Percentiles rank a stretch among this genome's conserved stretches.
Evolutionary conservation across 2,329 filamentous ascomycete species (phyloP).

Genomic region (Monilinia fructigena): DNA sequence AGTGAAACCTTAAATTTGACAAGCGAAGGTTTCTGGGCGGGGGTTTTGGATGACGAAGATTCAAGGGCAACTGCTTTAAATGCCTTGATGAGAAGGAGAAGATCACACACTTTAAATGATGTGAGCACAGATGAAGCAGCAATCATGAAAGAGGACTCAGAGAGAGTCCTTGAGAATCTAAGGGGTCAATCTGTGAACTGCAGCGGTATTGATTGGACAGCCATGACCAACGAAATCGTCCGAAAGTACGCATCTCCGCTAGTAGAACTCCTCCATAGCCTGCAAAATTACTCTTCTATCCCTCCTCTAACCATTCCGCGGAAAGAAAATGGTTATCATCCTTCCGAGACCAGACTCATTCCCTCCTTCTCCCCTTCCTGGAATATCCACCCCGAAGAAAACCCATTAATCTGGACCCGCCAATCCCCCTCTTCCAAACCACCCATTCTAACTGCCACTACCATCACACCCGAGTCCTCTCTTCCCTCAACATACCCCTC

Average conservation of each 20-base stretch:
- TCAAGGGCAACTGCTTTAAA: slow-evolving; percentile 39
- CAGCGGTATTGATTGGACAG: slow-evolving; percentile 47
- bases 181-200: slow-evolving; percentile 37
- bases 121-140: slow-evolving; percentile 40
- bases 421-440: slow-evolving; percentile 41
- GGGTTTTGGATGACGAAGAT: slow-evolving; percentile 27
- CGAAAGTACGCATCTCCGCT: slow-evolving; percentile 42
- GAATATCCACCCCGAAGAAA: slow-evolving; percentile 44
- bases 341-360: slow-evolving; percentile 44
- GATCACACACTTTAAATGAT: slow-evolving; percentile 42
- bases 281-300: slow-evolving; percentile 30
- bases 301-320: slow-evolving; percentile 34
- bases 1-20: slow-evolving; percentile 45
- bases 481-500: slow-evolving; percentile 35
- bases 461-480: slow-evolving; percentile 44
- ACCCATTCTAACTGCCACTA: slow-evolving; percentile 46
- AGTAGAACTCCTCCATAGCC: slow-evolving; percentile 39
- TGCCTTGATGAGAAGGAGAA: slow-evolving; percentile 42
- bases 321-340: slow-evolving; percentile 39
- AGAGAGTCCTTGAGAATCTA: slow-evolving; percentile 37
- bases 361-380: slow-evolving; percentile 47
- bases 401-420: slow-evolving; percentile 38
- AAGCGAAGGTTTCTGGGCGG: slow-evolving; percentile 43
- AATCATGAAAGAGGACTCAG: slow-evolving; percentile 40
- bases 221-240: slow-evolving; percentile 46